A percentile compares a stretch with the other conserved stretches of the same genome.
Evolutionary conservation across 2,329 filamentous ascomycete species (phyloP).

Genomic region (Nemania sp.): DNA sequence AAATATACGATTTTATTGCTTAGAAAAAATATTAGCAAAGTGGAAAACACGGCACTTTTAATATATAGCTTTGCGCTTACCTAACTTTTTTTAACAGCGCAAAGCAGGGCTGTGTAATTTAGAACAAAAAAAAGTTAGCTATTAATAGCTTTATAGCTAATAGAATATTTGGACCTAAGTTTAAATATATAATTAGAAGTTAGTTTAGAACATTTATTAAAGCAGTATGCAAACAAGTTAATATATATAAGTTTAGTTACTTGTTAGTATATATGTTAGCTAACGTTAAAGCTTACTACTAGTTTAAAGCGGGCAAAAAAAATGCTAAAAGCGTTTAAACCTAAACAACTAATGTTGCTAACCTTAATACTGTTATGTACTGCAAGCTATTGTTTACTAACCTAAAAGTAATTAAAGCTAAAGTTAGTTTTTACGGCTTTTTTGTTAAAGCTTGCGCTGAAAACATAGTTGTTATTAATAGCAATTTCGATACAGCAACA

Average conservation of each 20-base stretch:
- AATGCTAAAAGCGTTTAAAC: neutral
- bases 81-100: neutral
- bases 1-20: constrained; percentile 2
- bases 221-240: neutral
- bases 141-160: constrained; percentile 8
- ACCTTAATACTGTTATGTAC: neutral
- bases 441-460: neutral
- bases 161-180: neutral
- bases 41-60: neutral
- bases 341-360: neutral
- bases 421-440: neutral
- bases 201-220: neutral
- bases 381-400: neutral
- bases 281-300: constrained; percentile 1
- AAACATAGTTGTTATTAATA: constrained; percentile 2
- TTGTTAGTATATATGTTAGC: neutral
- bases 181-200: constrained; percentile 1
- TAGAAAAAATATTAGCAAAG: neutral
- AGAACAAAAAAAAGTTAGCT: neutral
- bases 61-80: neutral
- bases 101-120: neutral
- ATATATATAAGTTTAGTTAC: neutral
- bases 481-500: neutral
- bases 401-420: constrained; percentile 1
- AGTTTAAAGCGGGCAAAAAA: neutral